These are phyloP conservation scores for Amanita inopinata DNA, from an alignment of 768 basidiomycete genomes.

Conservation along the genomic window DNA sequence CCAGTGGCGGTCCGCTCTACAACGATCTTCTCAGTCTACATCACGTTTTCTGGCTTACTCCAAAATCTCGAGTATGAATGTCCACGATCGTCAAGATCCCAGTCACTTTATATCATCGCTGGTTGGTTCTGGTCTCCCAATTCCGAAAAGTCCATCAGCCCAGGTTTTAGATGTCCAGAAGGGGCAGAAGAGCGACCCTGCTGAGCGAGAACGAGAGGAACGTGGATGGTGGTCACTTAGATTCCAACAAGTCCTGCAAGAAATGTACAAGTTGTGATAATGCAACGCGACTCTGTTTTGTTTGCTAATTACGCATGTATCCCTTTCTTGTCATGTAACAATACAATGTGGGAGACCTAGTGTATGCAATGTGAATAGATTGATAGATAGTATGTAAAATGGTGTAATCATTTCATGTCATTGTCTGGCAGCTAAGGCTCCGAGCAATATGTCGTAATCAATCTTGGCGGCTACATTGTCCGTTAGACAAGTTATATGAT, in stretches of 20 bases:
- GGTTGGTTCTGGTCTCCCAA: slow-evolving; percentile 36
- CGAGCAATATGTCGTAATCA: slow-evolving; percentile 54
- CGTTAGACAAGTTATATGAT: slow-evolving; percentile 15
- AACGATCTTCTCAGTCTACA: slow-evolving; percentile 41
- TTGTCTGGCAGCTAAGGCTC: slow-evolving; percentile 31
- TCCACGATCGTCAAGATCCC: slow-evolving; percentile 21
- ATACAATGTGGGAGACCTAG: no score
- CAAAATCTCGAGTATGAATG: slow-evolving; percentile 14
- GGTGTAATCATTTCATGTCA: no score
- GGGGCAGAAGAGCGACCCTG: slow-evolving; percentile 10
- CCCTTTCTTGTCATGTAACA: no score
- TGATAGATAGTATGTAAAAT: no score
- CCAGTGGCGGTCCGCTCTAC: slow-evolving; percentile 45
- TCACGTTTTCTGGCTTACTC: slow-evolving; percentile 21
- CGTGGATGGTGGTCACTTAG: slow-evolving; percentile 66
- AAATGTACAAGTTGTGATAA: slow-evolving; percentile 8
- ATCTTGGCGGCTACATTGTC: slow-evolving; percentile 52
- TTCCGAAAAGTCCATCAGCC: slow-evolving; percentile 68
- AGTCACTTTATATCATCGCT: slow-evolving; percentile 25
- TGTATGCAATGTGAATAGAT: no score
- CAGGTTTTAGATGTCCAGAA: slow-evolving; percentile 28
- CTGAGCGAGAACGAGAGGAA: slow-evolving; percentile 50
- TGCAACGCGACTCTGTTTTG: background rate
- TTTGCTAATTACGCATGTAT: no score
- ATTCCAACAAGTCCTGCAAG: slow-evolving; percentile 48